Percentiles rank a stretch among this genome's conserved stretches.
These are phyloP conservation scores for Quercus berberidifolia DNA, from an alignment of 306 rosid genomes.

Conservation along the genomic window DNA sequence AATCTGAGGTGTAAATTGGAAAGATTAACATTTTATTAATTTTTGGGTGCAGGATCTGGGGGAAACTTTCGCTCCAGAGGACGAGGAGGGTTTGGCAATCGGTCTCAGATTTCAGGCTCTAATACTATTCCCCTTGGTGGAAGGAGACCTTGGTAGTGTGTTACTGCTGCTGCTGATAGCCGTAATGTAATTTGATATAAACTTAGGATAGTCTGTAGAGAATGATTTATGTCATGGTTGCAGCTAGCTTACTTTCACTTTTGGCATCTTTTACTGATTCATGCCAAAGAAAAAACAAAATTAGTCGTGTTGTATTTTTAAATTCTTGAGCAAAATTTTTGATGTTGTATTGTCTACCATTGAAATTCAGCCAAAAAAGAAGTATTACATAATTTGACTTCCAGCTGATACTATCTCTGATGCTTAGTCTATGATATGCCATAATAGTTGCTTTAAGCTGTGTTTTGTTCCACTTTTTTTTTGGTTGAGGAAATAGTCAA, in stretches of 20 bases:
- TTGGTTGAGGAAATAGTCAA: too few relatives aligned
- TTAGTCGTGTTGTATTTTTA: too few relatives aligned
- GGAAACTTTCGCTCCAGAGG: conserved; percentile 77
- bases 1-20: neutral
- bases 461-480: too few relatives aligned
- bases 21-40: conserved; percentile 2
- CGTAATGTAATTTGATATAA: neutral
- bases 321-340: too few relatives aligned
- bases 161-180: conserved; percentile 8
- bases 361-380: neutral
- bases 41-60: conserved; percentile 44
- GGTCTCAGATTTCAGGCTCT: conserved; percentile 65
- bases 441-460: too few relatives aligned
- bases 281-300: too few relatives aligned
- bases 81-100: conserved; percentile 72
- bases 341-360: neutral
- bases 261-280: neutral
- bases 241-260: neutral
- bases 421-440: neutral
- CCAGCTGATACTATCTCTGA: neutral
- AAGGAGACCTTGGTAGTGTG: conserved; percentile 56
- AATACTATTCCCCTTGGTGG: conserved; percentile 66
- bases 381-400: neutral
- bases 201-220: neutral
- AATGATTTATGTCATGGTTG: neutral